Base-by-base conservation (phyloP, 2,329 filamentous ascomycete species). In the Xylaria sp. region DNA sequence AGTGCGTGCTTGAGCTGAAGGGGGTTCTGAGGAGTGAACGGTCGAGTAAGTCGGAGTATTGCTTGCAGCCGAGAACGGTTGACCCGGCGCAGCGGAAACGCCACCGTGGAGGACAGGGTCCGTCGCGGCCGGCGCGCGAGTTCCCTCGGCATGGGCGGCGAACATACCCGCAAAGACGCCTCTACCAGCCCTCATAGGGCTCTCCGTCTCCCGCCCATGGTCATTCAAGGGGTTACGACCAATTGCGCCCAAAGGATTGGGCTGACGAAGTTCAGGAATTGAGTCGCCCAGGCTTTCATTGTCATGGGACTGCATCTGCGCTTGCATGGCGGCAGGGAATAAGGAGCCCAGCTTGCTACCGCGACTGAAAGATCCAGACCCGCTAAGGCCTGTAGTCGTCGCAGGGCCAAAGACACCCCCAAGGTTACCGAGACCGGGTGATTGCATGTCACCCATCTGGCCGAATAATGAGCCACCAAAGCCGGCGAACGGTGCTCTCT, bases 271-370 rank as follows among this genome's bases (percentile, higher is more conserved):
- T 63, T 90, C 87, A 4, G 84, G 82, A 11, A 83, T 73, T 1
- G 81, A 81, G 60, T 90, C 87, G 35, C 81, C 80, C 49, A 87
- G 69, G 60, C 73, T 81, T 25, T 86, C 84, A 43, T 90, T 89
- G 11, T 94, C 90, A 29, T 88, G 84, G 3, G 79, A 78, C 62
- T 93, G 90, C 90, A 96, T 93, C 75, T 96, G 92, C 35, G 93
- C 91, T 77, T 97, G 93, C 90, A 96, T 93, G 4, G 90, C 89
- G 1, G 88, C 80, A 8, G 94, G 93, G 72, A 99, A 97, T 23
- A 99, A 80, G 1, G 92, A 93, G 2, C 91, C 90, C 38, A 97
- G 82, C 76, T 93, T 96, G 79, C 91, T 95, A 4, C 87, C 84
- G 37, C 92, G 88, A 31, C 91, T 87, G 46, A 91, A 85, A 53